Percentiles rank a stretch among this genome's conserved stretches.
phyloP scores from a whole-genome alignment of 2,329 filamentous ascomycete species.

The Stromatinia cepivora region DNA sequence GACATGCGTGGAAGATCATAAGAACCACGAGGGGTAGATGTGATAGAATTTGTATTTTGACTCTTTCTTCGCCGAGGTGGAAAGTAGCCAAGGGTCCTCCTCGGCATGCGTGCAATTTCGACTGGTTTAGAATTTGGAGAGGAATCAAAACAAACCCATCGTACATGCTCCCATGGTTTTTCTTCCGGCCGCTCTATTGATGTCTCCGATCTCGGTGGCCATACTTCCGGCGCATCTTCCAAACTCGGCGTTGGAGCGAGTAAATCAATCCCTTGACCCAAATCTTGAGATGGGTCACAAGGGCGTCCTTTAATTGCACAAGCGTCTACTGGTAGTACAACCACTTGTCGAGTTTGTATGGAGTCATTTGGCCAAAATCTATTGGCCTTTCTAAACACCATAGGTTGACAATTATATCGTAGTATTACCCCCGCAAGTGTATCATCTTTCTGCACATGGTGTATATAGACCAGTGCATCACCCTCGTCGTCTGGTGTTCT shows the following conservation, averaged over 20 bases:
- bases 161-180: conserved; percentile 81
- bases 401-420: conserved; percentile 82
- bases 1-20: conserved; percentile 33
- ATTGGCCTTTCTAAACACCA: conserved; percentile 82
- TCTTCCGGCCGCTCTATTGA: conserved; percentile 42
- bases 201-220: conserved; percentile 34
- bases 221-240: conserved; percentile 38
- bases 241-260: conserved; percentile 51
- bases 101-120: conserved; percentile 82
- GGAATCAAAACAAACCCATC: conserved; percentile 81
- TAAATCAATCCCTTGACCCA: conserved; percentile 49
- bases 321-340: conserved; percentile 85
- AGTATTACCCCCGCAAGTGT: conserved; percentile 90
- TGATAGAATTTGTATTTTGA: conserved; percentile 60
- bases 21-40: conserved; percentile 58
- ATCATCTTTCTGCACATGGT: conserved; percentile 78
- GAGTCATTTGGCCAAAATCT: conserved; percentile 93
- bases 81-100: conserved; percentile 83
- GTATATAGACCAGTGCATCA: conserved; percentile 85
- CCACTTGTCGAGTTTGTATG: conserved; percentile 77
- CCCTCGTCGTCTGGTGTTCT: conserved; percentile 56
- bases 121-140: conserved; percentile 62
- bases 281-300: conserved; percentile 51
- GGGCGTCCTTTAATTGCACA: conserved; percentile 79
- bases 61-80: conserved; percentile 79